Evolutionary conservation across 179 eudicot species (phyloP).

Genomic region (Amaranthus tricolor): DNA sequence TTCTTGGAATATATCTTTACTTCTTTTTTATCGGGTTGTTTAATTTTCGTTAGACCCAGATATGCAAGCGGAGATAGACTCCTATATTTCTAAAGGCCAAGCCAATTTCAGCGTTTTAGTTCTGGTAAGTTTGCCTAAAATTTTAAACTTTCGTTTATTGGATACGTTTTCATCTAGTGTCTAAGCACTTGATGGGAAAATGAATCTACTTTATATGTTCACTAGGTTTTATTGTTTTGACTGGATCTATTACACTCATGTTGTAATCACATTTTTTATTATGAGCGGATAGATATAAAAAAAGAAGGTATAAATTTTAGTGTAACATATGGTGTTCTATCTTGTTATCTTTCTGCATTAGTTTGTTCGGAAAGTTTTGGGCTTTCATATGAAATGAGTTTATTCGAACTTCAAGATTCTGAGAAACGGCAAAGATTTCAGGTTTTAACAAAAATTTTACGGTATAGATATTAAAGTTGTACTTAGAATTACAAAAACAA

Average conservation of each 20-base stretch:
- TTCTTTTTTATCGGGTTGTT: background rate
- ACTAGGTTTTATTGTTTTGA: background rate
- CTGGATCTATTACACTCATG: background rate
- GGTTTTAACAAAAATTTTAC: no score
- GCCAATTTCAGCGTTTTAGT: conserved; percentile 60
- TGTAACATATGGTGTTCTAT: no score
- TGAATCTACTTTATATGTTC: background rate
- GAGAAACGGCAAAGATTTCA: no score
- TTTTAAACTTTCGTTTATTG: background rate
- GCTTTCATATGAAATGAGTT: no score
- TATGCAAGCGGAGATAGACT: conserved; percentile 81
- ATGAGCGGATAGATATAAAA: no score
- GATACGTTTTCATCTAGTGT: conserved; percentile 13
- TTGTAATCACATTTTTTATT: no score
- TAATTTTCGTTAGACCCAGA: conserved; percentile 54
- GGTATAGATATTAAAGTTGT: no score
- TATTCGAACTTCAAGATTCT: no score
- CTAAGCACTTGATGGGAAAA: background rate
- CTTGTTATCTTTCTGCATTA: no score
- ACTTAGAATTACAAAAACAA: no score
- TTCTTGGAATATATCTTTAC: background rate
- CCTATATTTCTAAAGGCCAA: conserved; percentile 55
- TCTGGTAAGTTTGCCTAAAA: conserved; percentile 56
- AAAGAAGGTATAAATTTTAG: no score
- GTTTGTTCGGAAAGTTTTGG: no score